Percentiles rank a stretch among this genome's conserved stretches.
phyloP scores from a whole-genome alignment of 345 rosid species.

The Triadica sebifera region DNA sequence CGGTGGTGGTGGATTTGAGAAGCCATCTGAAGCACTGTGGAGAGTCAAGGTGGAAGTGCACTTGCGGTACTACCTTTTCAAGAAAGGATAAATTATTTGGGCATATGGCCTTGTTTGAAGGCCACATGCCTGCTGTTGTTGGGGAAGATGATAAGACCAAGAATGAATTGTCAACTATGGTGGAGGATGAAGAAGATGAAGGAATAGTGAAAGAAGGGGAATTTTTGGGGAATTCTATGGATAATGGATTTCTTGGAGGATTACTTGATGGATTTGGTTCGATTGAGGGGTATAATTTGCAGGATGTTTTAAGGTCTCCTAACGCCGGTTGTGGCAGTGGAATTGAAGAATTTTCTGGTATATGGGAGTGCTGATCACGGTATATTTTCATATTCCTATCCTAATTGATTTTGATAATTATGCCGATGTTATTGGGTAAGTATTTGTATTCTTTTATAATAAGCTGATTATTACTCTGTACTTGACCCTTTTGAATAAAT shows the following conservation, averaged over 20 bases:
- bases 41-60: constrained; percentile 62
- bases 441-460: background rate
- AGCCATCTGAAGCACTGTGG: constrained; percentile 68
- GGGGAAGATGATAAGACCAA: constrained; percentile 21
- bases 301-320: constrained; percentile 38
- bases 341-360: constrained; percentile 11
- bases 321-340: constrained; percentile 12
- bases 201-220: background rate
- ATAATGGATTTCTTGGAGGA: constrained; percentile 36
- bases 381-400: background rate
- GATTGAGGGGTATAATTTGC: constrained; percentile 35
- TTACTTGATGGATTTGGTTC: constrained; percentile 50
- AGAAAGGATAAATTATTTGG: constrained; percentile 77
- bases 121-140: constrained; percentile 58
- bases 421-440: background rate
- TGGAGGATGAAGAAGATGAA: constrained; percentile 12
- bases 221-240: constrained; percentile 4
- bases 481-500: too few relatives aligned
- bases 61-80: constrained; percentile 63
- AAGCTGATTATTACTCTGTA: background rate
- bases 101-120: constrained; percentile 70
- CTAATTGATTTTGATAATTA: background rate
- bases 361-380: background rate
- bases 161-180: background rate
- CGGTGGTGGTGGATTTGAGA: constrained; percentile 61